Conservation (phyloP, 2,329 filamentous ascomycete species). For the Diaporthe sp. region DNA sequence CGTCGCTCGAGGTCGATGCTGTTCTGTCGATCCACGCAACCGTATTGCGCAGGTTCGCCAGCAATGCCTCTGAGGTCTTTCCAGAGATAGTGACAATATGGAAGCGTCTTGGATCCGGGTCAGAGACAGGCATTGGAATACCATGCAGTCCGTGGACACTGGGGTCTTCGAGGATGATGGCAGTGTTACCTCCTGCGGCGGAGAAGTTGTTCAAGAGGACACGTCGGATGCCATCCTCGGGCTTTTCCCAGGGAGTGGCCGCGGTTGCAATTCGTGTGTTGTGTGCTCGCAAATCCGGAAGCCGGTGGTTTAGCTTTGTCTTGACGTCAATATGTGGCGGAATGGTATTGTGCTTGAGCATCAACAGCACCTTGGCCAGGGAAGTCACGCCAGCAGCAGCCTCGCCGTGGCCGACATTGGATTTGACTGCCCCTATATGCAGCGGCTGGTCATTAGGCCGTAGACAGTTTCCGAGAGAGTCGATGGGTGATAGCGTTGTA, state of each 20-base stretch:
- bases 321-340: slow-evolving; percentile 64
- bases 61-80: slow-evolving; percentile 64
- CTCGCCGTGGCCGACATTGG: slow-evolving; percentile 60
- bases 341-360: slow-evolving; percentile 57
- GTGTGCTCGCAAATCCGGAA: background rate
- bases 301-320: slow-evolving; percentile 50
- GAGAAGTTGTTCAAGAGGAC: slow-evolving; percentile 77
- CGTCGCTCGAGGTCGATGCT: slow-evolving; percentile 63
- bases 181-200: slow-evolving; percentile 79
- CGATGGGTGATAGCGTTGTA: background rate
- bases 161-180: slow-evolving; percentile 75
- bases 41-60: slow-evolving; percentile 45
- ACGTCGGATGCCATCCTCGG: slow-evolving; percentile 50
- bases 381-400: slow-evolving; percentile 51
- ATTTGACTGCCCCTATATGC: slow-evolving; percentile 57
- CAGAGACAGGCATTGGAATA: background rate
- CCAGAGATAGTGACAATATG: slow-evolving; percentile 72
- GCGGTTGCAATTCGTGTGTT: slow-evolving; percentile 52
- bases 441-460: slow-evolving; percentile 47
- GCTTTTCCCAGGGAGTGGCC: slow-evolving; percentile 68
- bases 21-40: slow-evolving; percentile 56
- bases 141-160: slow-evolving; percentile 54
- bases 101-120: slow-evolving; percentile 46
- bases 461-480: background rate
- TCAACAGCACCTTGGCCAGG: slow-evolving; percentile 59